Evolutionary conservation across 192 early-diverging fungal genomes (phyloP).

Genomic region (Mortierella alpina): DNA sequence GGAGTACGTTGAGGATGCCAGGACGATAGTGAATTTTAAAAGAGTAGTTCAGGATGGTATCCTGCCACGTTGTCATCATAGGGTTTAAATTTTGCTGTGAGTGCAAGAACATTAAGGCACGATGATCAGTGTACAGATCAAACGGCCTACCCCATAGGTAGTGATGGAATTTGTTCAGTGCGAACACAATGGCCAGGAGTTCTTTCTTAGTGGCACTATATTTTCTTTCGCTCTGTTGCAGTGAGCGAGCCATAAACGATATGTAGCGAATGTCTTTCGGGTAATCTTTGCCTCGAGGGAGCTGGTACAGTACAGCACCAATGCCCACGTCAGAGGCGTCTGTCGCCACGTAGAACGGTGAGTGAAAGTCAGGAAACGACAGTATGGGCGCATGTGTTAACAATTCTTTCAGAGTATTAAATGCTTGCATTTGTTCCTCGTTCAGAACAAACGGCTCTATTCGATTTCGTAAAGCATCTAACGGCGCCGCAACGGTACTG

Average conservation of each 20-base stretch:
- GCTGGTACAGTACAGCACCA: conserved; percentile 35
- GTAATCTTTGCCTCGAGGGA: not conserved
- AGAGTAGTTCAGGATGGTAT: too few relatives aligned
- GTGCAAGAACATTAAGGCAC: conserved; percentile 14
- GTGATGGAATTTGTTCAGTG: conserved; percentile 13
- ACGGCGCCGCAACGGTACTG: conserved; percentile 7
- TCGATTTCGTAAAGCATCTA: conserved; percentile 16
- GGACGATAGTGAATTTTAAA: too few relatives aligned
- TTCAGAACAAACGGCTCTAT: not conserved
- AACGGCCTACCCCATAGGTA: conserved; percentile 14
- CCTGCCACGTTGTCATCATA: conserved; percentile 23
- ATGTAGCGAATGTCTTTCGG: conserved; percentile 26
- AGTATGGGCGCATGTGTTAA: not conserved
- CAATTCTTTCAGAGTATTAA: not conserved
- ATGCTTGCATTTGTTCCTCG: not conserved
- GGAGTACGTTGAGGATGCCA: too few relatives aligned
- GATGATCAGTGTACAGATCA: conserved; percentile 12
- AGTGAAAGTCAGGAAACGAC: not conserved
- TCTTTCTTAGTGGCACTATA: conserved; percentile 47
- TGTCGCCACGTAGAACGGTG: conserved; percentile 27
- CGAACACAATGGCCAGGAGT: conserved; percentile 24
- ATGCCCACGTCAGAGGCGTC: conserved; percentile 47
- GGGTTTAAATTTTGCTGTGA: conserved; percentile 17
- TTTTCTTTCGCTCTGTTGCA: conserved; percentile 30
- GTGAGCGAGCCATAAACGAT: conserved; percentile 26